Percentiles rank a stretch among this genome's conserved stretches.
phyloP scores from a whole-genome alignment of 2,329 filamentous ascomycete species.

The Acephala macrosclerotiorum region DNA sequence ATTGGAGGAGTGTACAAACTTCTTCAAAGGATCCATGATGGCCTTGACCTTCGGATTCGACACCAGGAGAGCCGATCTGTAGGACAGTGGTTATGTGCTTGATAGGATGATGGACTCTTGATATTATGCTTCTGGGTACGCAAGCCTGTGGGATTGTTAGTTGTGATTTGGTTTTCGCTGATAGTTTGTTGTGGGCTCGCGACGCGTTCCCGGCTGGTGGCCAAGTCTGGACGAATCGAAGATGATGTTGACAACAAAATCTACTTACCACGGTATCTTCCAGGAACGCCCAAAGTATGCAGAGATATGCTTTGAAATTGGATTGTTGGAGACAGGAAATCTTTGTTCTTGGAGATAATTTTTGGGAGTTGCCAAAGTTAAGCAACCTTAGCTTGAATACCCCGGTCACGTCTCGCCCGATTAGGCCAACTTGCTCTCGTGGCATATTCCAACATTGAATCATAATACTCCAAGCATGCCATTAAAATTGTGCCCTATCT shows the following conservation, averaged over 20 bases:
- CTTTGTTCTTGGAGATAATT: background rate
- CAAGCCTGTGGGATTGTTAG: background rate
- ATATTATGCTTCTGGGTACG: background rate
- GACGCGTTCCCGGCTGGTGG: background rate
- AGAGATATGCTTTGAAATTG: background rate
- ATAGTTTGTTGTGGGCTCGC: background rate
- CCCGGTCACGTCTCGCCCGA: background rate
- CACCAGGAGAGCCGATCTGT: background rate
- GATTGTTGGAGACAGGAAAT: background rate
- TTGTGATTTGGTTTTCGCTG: slow-evolving; percentile 3
- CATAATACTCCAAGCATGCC: background rate
- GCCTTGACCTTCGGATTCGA: background rate
- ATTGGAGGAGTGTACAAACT: background rate
- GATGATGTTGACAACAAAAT: background rate
- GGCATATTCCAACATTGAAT: background rate
- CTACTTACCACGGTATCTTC: background rate
- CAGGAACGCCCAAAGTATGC: background rate
- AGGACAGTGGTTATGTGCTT: background rate
- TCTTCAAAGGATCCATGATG: slow-evolving; percentile 4
- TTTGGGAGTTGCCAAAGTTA: background rate
- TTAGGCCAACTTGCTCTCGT: background rate
- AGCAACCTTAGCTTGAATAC: background rate
- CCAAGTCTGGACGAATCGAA: background rate
- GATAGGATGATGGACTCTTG: background rate
- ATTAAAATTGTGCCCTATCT: too few relatives aligned